phyloP scores from a whole-genome alignment of 345 rosid genomes.

The Nasturtium officinale region DNA sequence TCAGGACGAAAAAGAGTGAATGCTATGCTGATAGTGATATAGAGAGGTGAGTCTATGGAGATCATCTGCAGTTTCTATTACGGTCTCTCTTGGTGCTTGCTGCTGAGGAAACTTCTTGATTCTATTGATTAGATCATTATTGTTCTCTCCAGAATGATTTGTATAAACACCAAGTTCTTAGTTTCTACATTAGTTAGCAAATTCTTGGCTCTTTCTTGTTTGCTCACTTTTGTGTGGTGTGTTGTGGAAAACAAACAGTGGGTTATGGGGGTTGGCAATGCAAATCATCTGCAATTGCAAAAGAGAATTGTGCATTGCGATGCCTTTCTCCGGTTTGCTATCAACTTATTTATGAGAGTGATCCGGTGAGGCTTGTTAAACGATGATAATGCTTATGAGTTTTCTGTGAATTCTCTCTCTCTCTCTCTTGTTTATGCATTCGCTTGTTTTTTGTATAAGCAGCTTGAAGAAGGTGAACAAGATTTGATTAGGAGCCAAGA shows the following conservation, averaged over 20 bases:
- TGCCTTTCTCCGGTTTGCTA: slow-evolving; percentile 80
- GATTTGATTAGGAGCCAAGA: slow-evolving; percentile 76
- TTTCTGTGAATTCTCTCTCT: neutral
- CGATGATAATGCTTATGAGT: neutral
- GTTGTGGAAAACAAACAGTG: slow-evolving; percentile 55
- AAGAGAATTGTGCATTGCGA: slow-evolving; percentile 78
- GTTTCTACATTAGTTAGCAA: neutral
- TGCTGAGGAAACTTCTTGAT: neutral
- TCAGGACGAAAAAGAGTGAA: slow-evolving; percentile 61
- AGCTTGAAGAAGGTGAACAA: slow-evolving; percentile 92
- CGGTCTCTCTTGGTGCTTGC: neutral
- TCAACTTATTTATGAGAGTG: slow-evolving; percentile 71
- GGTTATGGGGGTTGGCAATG: slow-evolving; percentile 85
- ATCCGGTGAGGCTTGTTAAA: slow-evolving; percentile 57
- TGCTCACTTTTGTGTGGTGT: slow-evolving; percentile 20
- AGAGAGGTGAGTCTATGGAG: slow-evolving; percentile 56
- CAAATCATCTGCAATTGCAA: slow-evolving; percentile 61
- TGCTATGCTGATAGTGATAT: slow-evolving; percentile 75
- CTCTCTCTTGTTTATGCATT: neutral
- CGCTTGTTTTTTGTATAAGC: slow-evolving; percentile 17
- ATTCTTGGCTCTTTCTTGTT: neutral
- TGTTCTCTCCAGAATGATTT: neutral
- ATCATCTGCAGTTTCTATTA: neutral
- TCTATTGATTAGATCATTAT: neutral
- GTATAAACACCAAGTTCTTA: neutral